phyloP scores from a whole-genome alignment of 306 rosid species.

The Urtica urens region DNA sequence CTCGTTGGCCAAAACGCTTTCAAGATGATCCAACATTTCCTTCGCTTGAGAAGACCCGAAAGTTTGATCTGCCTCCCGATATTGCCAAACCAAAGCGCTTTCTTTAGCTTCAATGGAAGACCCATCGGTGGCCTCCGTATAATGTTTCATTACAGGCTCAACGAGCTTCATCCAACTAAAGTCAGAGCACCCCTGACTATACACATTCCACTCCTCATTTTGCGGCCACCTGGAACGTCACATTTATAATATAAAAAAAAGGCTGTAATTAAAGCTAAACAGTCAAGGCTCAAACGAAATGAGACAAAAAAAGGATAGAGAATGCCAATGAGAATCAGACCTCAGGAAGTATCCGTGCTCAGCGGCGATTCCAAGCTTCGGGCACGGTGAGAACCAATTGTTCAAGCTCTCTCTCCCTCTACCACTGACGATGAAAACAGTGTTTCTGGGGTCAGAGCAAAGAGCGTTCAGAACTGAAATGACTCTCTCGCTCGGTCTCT shows the following conservation, averaged over 20 bases:
- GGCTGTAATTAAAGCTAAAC: background rate
- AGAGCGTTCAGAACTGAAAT: constrained; percentile 42
- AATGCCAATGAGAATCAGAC: too few species aligned
- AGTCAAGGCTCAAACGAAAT: background rate
- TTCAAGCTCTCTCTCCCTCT: constrained; percentile 56
- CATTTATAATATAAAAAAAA: background rate
- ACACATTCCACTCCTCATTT: constrained; percentile 42
- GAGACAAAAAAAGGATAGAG: background rate
- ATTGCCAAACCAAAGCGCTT: constrained; percentile 80
- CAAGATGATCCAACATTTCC: constrained; percentile 79
- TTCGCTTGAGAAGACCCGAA: constrained; percentile 80
- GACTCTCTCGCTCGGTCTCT: constrained; percentile 53
- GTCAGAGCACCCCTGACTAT: constrained; percentile 42
- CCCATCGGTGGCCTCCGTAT: constrained; percentile 84
- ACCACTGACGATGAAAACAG: constrained; percentile 77
- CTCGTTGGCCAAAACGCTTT: constrained; percentile 77
- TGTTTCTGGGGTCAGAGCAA: constrained; percentile 49
- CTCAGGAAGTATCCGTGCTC: constrained; percentile 72
- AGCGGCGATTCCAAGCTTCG: constrained; percentile 70
- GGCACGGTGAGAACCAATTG: constrained; percentile 57
- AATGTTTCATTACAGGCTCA: constrained; percentile 60
- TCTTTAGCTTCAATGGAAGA: constrained; percentile 61
- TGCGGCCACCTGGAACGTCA: constrained; percentile 43
- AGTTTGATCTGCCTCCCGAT: constrained; percentile 59
- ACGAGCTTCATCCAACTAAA: constrained; percentile 77